These are phyloP conservation scores for Penicillium sclerotigenum DNA, from an alignment of 2,329 filamentous ascomycete species.

Conservation along the genomic window DNA sequence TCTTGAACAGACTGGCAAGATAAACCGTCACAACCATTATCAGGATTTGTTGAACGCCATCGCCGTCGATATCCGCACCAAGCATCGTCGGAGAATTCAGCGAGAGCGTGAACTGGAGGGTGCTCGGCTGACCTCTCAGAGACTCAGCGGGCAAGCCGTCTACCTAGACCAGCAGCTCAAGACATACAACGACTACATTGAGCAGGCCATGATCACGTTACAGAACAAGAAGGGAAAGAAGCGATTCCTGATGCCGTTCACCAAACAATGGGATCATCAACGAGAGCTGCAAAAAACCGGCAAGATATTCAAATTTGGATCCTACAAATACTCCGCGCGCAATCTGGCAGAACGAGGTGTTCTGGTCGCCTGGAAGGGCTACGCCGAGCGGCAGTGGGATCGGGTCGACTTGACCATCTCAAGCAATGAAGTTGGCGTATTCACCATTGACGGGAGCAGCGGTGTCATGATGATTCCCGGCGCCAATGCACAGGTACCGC, in stretches of 20 bases:
- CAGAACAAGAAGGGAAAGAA: conserved; percentile 97
- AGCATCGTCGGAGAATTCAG: conserved; percentile 89
- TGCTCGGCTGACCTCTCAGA: conserved; percentile 46
- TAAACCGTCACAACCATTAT: conserved; percentile 83
- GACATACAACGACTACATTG: conserved; percentile 98
- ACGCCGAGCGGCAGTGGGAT: conserved; percentile 78
- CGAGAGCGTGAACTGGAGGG: conserved; percentile 82
- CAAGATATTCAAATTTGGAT: conserved; percentile 94
- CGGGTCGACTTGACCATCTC: conserved; percentile 92
- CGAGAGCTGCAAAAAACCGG: conserved; percentile 89
- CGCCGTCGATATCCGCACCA: conserved; percentile 92
- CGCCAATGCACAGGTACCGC: conserved; percentile 79
- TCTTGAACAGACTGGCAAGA: conserved; percentile 80
- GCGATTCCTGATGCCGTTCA: conserved; percentile 91
- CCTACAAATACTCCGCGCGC: conserved; percentile 92
- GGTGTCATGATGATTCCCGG: conserved; percentile 96
- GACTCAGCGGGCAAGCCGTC: conserved; percentile 63
- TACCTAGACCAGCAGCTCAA: conserved; percentile 95
- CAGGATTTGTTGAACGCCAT: conserved; percentile 98
- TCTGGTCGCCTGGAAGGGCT: conserved; percentile 84
- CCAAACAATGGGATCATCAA: conserved; percentile 98
- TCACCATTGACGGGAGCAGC: conserved; percentile 84
- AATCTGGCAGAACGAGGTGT: conserved; percentile 90
- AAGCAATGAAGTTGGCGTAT: conserved; percentile 90
- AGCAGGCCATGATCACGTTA: conserved; percentile 94